phyloP scores from a whole-genome alignment of 192 early-diverging fungal species.

The Podila minutissima region DNA sequence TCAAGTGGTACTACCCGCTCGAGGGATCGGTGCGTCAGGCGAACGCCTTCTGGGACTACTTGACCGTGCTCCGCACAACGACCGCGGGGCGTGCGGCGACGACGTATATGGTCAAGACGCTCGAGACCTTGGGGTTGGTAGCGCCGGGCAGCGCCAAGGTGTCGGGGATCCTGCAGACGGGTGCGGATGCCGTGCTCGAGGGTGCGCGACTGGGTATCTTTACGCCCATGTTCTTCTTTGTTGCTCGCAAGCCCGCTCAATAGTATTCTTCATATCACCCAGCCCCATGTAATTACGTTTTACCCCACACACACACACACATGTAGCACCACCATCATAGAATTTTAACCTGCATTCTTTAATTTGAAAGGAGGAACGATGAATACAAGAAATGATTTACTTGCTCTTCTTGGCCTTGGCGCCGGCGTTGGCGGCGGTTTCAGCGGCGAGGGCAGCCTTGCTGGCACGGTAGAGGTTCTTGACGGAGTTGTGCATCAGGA shows the following conservation, averaged over 20 bases:
- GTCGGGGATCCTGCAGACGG: slow-evolving; percentile 82
- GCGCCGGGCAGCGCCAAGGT: slow-evolving; percentile 89
- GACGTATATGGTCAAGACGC: slow-evolving; percentile 74
- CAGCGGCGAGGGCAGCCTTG: slow-evolving; percentile 57
- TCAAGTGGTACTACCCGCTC: slow-evolving; percentile 88
- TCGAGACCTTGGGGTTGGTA: slow-evolving; percentile 87
- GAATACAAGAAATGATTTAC: slow-evolving; percentile 5
- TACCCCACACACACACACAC: not conserved
- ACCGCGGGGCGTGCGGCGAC: slow-evolving; percentile 77
- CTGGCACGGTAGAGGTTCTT: slow-evolving; percentile 64
- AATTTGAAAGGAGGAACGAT: not conserved
- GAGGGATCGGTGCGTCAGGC: slow-evolving; percentile 66
- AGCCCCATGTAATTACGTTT: not conserved
- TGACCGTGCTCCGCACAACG: slow-evolving; percentile 61
- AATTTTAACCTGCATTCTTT: not conserved
- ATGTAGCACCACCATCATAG: not conserved
- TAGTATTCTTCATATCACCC: not conserved
- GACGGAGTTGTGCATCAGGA: slow-evolving; percentile 58
- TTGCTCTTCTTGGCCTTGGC: slow-evolving; percentile 51
- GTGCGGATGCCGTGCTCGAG: slow-evolving; percentile 82
- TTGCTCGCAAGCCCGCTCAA: slow-evolving; percentile 70
- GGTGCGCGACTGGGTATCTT: slow-evolving; percentile 86
- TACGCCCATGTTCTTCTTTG: slow-evolving; percentile 95
- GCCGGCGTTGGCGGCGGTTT: slow-evolving; percentile 24
- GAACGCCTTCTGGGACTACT: slow-evolving; percentile 59